A percentile compares a stretch with the other conserved stretches of the same genome.
Conservation (phyloP, 2,329 filamentous ascomycete species). For the Nemania bipapillata region DNA sequence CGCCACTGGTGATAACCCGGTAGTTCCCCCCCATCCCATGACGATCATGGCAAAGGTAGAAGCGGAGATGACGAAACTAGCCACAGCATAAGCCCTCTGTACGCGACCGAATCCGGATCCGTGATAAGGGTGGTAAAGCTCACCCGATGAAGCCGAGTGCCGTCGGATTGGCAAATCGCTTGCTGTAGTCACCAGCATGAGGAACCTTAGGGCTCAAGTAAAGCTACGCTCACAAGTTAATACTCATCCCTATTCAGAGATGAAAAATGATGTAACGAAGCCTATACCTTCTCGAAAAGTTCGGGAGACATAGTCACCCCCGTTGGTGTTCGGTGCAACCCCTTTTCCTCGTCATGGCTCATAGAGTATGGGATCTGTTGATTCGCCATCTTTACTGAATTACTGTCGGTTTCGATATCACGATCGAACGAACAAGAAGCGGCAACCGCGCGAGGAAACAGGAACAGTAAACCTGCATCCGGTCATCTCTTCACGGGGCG, state of each 20-base stretch:
- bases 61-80: conserved; percentile 54
- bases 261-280: neutral
- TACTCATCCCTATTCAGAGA: neutral
- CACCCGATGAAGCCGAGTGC: conserved; percentile 54
- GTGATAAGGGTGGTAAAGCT: conserved; percentile 25
- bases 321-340: conserved; percentile 50
- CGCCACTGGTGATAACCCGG: conserved; percentile 52
- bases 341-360: conserved; percentile 52
- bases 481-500: neutral
- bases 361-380: conserved; percentile 31
- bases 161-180: conserved; percentile 54
- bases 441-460: neutral
- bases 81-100: neutral
- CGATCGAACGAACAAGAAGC: neutral
- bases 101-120: neutral
- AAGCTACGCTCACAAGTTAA: conserved; percentile 43
- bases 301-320: conserved; percentile 55
- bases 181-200: conserved; percentile 52
- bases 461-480: neutral
- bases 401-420: neutral
- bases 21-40: conserved; percentile 55
- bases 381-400: conserved; percentile 29
- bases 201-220: conserved; percentile 55
- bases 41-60: conserved; percentile 53
- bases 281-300: conserved; percentile 53